These are phyloP conservation scores for Incumbomyces lentus DNA, from an alignment of 2,329 filamentous ascomycete species.

Conservation along the genomic window DNA sequence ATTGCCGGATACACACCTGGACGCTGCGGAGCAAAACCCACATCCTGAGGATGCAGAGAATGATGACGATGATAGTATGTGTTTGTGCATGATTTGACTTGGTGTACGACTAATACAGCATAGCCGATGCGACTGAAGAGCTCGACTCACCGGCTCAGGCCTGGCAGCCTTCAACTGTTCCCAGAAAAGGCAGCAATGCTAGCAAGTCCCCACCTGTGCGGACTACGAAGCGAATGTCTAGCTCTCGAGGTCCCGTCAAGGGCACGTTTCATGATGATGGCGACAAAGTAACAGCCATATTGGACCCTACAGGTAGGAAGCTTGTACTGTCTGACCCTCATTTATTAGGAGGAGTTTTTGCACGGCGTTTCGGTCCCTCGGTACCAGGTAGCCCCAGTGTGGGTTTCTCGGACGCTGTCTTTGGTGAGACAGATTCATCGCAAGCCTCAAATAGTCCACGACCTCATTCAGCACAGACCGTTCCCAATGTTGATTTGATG, in stretches of 20 bases:
- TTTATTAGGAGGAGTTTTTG: constrained; percentile 27
- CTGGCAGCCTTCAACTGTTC: not conserved
- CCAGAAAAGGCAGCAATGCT: constrained; percentile 20
- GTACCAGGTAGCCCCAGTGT: constrained; percentile 17
- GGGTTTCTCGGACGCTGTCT: constrained; percentile 19
- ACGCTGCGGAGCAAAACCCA: constrained; percentile 42
- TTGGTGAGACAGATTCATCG: constrained; percentile 37
- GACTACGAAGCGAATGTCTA: constrained; percentile 27
- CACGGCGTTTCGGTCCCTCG: constrained; percentile 25
- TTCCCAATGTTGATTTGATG: constrained; percentile 3
- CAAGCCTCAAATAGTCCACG: constrained; percentile 10
- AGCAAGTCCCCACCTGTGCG: constrained; percentile 25
- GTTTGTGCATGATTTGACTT: not conserved
- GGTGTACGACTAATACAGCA: constrained; percentile 34
- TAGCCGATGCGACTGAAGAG: constrained; percentile 40
- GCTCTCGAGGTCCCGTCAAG: constrained; percentile 36
- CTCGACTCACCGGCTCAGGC: constrained; percentile 37
- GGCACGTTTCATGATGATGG: constrained; percentile 40
- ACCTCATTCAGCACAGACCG: not conserved
- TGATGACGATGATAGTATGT: constrained; percentile 22
- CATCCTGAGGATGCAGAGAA: constrained; percentile 45
- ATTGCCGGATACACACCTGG: constrained; percentile 11
- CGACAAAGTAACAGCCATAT: constrained; percentile 37
- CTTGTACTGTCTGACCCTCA: constrained; percentile 38
- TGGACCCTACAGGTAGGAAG: constrained; percentile 38